Evolutionary conservation across 2,329 filamentous ascomycete species (phyloP), one percentile per base, ranked within the genome.

Genomic region (Immersiporthe knoxdaviesiana): DNA sequence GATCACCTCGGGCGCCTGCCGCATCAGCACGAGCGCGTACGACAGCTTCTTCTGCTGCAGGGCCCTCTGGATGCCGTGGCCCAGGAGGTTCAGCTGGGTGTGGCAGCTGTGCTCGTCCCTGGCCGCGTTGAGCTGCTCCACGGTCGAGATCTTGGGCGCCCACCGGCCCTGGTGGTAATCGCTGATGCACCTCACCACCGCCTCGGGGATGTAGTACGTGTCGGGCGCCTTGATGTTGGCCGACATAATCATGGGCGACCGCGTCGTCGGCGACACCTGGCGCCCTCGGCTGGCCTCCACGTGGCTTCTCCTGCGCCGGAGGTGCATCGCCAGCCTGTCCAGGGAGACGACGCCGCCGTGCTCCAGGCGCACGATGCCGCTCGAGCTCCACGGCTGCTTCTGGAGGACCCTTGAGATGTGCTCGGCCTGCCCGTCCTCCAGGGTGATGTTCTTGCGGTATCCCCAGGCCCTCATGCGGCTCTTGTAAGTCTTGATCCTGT

Each of bases 381-480:
- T 39, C 18, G 27, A n/a, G 27, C 14, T 35, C 39, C 61, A 30
- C 3, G 61, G 61, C 61, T 63, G 61, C 14, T 21, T 41, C 41
- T 47, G 27, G 41, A 63, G 61, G 24, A 50, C 39, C 37, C 21
- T 41, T 2, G 61, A 30, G 18, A 63, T 32, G 1, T 63, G 61
- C 61, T 63, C 39, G 41, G 61, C 61, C 30, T 63, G 61, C 1
- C 39, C 39, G 11, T 63, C 61, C 8, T 44, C 41, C 39, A 47
- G n/a, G 18, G 61, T 47, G 24, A 47, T 63, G 41, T 63, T 63
- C 16, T 63, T 63, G 39, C 61, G 61, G 39, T 63, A 63, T 6
- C 61, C 61, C 61, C 61, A 63, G 16, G 37, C 61, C 24, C 39
- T 63, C 39, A 63, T 63, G 39, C 61, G 61, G 27, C 12, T 63